A percentile compares a stretch with the other conserved stretches of the same genome.
Evolutionary conservation across 257 asterid species (phyloP).

Genomic region (Solanum habrochaites): DNA sequence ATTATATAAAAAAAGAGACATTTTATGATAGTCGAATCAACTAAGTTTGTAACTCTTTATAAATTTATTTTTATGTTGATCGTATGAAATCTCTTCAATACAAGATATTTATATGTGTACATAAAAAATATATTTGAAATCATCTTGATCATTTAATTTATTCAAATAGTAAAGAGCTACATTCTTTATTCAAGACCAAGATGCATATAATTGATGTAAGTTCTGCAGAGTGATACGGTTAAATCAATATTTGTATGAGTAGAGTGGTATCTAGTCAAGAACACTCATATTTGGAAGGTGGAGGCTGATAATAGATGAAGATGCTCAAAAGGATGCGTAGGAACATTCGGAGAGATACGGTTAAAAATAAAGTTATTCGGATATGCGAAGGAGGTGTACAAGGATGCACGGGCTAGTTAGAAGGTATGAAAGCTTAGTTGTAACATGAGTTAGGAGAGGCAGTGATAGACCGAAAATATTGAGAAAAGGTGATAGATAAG

Average conservation of each 20-base stretch:
- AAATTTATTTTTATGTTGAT: not conserved
- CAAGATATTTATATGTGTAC: not conserved
- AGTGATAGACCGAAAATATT: not conserved
- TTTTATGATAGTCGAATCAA: not conserved
- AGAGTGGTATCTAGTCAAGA: not conserved
- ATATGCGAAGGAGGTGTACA: not conserved
- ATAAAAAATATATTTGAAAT: not conserved
- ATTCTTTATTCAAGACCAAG: not conserved
- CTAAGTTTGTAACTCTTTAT: not conserved
- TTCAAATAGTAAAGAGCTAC: not conserved
- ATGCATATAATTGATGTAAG: not conserved
- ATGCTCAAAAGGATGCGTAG: not conserved
- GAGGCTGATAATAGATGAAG: not conserved
- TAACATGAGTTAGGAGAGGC: not conserved
- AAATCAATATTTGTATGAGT: not conserved
- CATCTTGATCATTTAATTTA: not conserved
- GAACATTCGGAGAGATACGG: not conserved
- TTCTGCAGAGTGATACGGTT: not conserved
- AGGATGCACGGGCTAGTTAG: not conserved
- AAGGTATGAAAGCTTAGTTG: not conserved
- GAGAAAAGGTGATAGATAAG: not conserved
- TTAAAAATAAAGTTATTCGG: too few relatives aligned
- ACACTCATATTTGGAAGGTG: not conserved
- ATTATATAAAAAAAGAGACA: not conserved
- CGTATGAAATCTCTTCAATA: not conserved